A percentile compares a stretch with the other conserved stretches of the same genome.
Evolutionary conservation across 148 eudicot genomes (phyloP).

Genomic region (Rhododendron henanense): DNA sequence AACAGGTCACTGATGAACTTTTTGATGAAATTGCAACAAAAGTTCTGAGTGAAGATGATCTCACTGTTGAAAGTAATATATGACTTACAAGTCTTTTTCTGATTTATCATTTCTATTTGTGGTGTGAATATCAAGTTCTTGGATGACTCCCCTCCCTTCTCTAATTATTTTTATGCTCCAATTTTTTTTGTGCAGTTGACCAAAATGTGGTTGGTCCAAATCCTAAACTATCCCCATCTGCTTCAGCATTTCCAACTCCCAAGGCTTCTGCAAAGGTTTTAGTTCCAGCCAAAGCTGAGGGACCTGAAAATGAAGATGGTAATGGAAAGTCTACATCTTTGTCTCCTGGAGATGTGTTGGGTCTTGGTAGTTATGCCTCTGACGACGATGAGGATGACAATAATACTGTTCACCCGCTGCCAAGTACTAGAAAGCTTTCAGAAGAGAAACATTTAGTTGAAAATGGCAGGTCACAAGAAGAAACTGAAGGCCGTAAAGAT

Average conservation of each 20-base stretch:
- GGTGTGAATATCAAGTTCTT: neutral
- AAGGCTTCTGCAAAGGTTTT: slow-evolving; percentile 67
- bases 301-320: slow-evolving; percentile 39
- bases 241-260: slow-evolving; percentile 40
- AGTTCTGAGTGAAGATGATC: slow-evolving; percentile 79
- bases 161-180: neutral
- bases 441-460: slow-evolving; percentile 28
- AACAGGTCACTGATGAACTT: slow-evolving; percentile 90
- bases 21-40: slow-evolving; percentile 90
- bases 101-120: neutral
- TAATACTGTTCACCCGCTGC: slow-evolving; percentile 13
- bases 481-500: slow-evolving; percentile 21
- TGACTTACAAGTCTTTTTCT: neutral
- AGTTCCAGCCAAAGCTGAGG: slow-evolving; percentile 47
- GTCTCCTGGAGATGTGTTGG: slow-evolving; percentile 69
- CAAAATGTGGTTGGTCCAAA: slow-evolving; percentile 25
- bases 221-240: slow-evolving; percentile 29
- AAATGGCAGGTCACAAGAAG: slow-evolving; percentile 40
- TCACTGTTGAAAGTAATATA: slow-evolving; percentile 43
- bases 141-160: neutral
- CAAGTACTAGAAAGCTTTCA: slow-evolving; percentile 20
- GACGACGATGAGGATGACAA: slow-evolving; percentile 65
- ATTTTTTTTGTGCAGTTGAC: slow-evolving; percentile 26
- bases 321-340: slow-evolving; percentile 60
- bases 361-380: slow-evolving; percentile 87